These are phyloP conservation scores for Geranium brycei DNA, from an alignment of 345 rosid species.

Conservation along the genomic window DNA sequence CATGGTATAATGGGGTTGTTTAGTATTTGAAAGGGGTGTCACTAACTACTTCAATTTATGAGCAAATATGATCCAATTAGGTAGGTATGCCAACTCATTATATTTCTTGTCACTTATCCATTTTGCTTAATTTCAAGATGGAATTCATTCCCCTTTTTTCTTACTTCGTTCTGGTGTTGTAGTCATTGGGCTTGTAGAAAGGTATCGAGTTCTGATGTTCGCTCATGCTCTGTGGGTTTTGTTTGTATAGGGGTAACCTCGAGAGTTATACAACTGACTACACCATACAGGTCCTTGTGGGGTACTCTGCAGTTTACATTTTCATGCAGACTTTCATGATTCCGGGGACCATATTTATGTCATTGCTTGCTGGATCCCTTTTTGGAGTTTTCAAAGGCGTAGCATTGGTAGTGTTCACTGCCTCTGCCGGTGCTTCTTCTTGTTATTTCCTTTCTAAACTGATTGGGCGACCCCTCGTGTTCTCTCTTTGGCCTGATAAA, in stretches of 20 bases:
- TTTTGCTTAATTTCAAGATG: too few species aligned
- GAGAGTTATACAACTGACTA: conserved; percentile 85
- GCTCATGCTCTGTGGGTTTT: not conserved
- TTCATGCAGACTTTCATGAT: conserved; percentile 97
- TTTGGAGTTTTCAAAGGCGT: conserved; percentile 84
- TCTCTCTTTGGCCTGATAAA: conserved; percentile 85
- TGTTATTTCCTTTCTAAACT: conserved; percentile 76
- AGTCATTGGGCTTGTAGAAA: not conserved
- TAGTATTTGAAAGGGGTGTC: too few species aligned
- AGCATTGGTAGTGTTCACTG: conserved; percentile 67
- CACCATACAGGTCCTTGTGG: conserved; percentile 66
- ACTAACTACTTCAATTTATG: too few species aligned
- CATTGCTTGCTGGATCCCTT: conserved; percentile 87
- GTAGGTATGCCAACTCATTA: too few species aligned
- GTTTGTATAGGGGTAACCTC: conserved; percentile 56
- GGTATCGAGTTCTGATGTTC: not conserved
- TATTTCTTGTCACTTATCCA: too few species aligned
- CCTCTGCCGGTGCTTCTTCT: conserved; percentile 96
- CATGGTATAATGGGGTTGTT: too few species aligned
- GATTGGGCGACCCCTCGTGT: conserved; percentile 70
- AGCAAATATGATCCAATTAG: too few species aligned
- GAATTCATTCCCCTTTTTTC: too few species aligned
- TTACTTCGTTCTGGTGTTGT: too few species aligned
- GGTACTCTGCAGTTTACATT: conserved; percentile 65
- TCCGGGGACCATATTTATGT: conserved; percentile 88